phyloP scores from a whole-genome alignment of 2,329 filamentous ascomycete genomes.

The Sarocladiaceae sp. region DNA sequence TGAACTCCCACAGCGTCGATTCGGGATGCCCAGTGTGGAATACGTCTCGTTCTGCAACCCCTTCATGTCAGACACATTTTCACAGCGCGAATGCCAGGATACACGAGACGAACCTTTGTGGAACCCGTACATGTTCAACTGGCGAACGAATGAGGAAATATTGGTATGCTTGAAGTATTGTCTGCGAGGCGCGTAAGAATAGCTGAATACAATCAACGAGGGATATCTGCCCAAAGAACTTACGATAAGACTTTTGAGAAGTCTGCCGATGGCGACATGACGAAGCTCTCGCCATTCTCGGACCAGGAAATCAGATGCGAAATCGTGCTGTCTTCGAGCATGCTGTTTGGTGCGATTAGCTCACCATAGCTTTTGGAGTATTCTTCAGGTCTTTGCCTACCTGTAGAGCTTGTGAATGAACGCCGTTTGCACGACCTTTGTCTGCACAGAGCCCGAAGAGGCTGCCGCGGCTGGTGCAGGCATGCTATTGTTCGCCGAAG shows the following conservation, averaged over 20 bases:
- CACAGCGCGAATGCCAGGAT: neutral
- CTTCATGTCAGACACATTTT: conserved; percentile 5
- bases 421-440: conserved; percentile 95
- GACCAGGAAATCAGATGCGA: conserved; percentile 98
- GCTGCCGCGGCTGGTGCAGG: conserved; percentile 48
- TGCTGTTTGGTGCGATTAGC: conserved; percentile 50
- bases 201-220: conserved; percentile 8
- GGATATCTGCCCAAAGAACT: conserved; percentile 24
- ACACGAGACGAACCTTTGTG: conserved; percentile 69
- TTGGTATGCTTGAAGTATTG: conserved; percentile 99
- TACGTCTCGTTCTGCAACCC: conserved; percentile 78
- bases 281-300: conserved; percentile 87
- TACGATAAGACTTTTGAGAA: conserved; percentile 98
- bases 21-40: conserved; percentile 94
- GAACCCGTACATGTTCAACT: conserved; percentile 99
- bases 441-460: conserved; percentile 75
- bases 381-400: conserved; percentile 43
- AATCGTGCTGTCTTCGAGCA: conserved; percentile 91
- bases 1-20: conserved; percentile 96
- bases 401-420: conserved; percentile 99
- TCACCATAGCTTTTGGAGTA: neutral
- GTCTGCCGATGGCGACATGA: conserved; percentile 95
- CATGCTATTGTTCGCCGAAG: conserved; percentile 28
- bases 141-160: conserved; percentile 95
- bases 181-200: conserved; percentile 37